Conservation (phyloP, 2,329 filamentous ascomycete genomes). For the Colletotrichum australisinense region DNA sequence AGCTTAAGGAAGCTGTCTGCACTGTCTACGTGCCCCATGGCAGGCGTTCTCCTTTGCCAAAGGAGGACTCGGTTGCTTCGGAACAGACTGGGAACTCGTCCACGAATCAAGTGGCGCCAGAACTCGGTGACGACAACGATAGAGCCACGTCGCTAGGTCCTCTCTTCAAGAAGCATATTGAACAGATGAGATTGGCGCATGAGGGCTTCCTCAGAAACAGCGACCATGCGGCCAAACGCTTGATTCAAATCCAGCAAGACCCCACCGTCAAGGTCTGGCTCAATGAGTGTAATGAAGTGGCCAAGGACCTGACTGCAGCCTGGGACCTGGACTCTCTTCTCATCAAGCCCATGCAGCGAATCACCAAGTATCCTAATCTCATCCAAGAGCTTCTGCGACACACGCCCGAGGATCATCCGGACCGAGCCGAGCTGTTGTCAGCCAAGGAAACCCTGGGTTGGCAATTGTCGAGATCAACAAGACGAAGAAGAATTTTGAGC, state of each 20-base stretch:
- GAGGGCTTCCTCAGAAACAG: constrained; percentile 73
- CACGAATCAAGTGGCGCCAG: constrained; percentile 50
- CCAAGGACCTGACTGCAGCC: constrained; percentile 89
- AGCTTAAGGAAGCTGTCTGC: constrained; percentile 84
- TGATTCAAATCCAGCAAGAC: constrained; percentile 73
- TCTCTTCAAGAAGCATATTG: constrained; percentile 66
- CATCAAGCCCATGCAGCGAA: constrained; percentile 95
- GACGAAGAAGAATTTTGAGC: constrained; percentile 92
- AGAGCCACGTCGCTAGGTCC: constrained; percentile 64
- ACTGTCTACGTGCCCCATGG: constrained; percentile 79
- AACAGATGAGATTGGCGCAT: constrained; percentile 70
- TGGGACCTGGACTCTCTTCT: constrained; percentile 97
- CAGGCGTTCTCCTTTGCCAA: constrained; percentile 54
- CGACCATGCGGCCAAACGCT: constrained; percentile 69
- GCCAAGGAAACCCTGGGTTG: constrained; percentile 65
- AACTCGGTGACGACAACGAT: constrained; percentile 64
- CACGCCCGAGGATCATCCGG: constrained; percentile 86
- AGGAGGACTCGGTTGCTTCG: constrained; percentile 54
- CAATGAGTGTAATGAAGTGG: constrained; percentile 91
- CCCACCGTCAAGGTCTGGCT: constrained; percentile 84
- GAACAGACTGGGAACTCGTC: constrained; percentile 45
- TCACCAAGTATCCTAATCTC: constrained; percentile 92
- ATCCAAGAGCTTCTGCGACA: constrained; percentile 83
- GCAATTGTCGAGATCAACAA: constrained; percentile 92
- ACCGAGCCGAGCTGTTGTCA: constrained; percentile 72